Conservation (phyloP, 2,329 filamentous ascomycete species). For the Acephala macrosclerotiorum region DNA sequence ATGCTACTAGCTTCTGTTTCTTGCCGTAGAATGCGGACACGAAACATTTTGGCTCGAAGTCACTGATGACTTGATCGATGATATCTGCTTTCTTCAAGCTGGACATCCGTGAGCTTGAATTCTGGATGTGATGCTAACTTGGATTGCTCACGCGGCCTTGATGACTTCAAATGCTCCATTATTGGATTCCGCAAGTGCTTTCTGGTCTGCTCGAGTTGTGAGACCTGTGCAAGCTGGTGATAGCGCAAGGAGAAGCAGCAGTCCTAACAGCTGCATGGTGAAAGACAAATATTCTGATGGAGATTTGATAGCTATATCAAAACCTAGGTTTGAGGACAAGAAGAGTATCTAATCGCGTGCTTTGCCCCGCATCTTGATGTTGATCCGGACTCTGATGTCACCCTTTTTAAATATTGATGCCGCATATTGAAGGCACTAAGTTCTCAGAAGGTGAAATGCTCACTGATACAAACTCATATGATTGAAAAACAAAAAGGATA, state of each 20-base stretch:
- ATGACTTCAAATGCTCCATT: constrained; percentile 32
- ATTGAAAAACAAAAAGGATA: not conserved
- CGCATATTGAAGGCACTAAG: constrained; percentile 1
- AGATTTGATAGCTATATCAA: not conserved
- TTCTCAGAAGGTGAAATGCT: not conserved
- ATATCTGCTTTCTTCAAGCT: constrained; percentile 35
- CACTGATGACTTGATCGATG: constrained; percentile 56
- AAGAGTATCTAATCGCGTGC: not conserved
- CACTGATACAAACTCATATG: not conserved
- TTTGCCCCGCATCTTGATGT: constrained; percentile 5
- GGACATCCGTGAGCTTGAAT: constrained; percentile 27
- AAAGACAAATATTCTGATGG: not conserved
- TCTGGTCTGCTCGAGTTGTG: constrained; percentile 10
- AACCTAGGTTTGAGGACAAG: not conserved
- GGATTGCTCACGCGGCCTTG: constrained; percentile 15
- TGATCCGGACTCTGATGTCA: constrained; percentile 18
- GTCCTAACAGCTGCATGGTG: constrained; percentile 18
- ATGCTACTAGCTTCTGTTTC: constrained; percentile 48
- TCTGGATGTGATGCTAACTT: not conserved
- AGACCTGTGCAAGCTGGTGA: constrained; percentile 8
- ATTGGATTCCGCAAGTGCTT: constrained; percentile 37
- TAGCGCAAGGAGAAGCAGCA: constrained; percentile 4
- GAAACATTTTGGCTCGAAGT: constrained; percentile 60
- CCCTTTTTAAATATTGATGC: not conserved
- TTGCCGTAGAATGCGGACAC: constrained; percentile 56